Base-by-base conservation (phyloP, 2,329 filamentous ascomycete species). In the Colletotrichum abscissum region DNA sequence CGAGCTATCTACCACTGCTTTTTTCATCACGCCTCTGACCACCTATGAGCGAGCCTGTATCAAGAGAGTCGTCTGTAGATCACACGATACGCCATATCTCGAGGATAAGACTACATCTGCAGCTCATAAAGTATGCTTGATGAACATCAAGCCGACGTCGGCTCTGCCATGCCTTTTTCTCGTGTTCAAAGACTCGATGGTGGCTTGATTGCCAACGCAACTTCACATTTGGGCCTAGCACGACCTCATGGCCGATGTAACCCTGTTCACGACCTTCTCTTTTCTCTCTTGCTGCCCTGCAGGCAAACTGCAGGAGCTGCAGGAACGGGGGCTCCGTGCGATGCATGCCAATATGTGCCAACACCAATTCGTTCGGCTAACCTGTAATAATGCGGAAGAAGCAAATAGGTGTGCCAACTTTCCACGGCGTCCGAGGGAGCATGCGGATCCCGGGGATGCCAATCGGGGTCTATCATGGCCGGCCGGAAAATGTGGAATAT, bases 251-350 rank as follows among this genome's bases (percentile, higher is more conserved):
- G 54, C 12, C 33, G 12, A 72, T 63, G 58, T 33, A 72, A 72
- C 58, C 64, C 54, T 52, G 35, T 60, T 64, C 8, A 49, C 22
- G 54, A 69, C 54, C 59, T 72, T 64, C 59, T 57, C 19, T 22
- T 64, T 63, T 55, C 38, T 72, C n/a, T 59, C 52, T 14, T 26
- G n/a, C 30, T 28, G 14, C 28, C 19, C 49, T 58, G 65, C 52
- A 69, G 38, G 35, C 38, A 42, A 42, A 0, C 38, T 19, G 16
- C 38, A 42, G 38, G 38, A 42, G 16, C 38, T 42, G 38, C 58
- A 69, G 38, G 35, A 62, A 68, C 57, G 16, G 33, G 35, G 33
- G 33, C 52, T 24, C n/a, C 30, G 22, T 58, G 60, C 67, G 11
- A 54, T 63, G 28, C 12, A 28, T 28, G 22, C 22, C 52, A 49